phyloP scores from a whole-genome alignment of 805 yeast species.

The Naumovozyma baii region DNA sequence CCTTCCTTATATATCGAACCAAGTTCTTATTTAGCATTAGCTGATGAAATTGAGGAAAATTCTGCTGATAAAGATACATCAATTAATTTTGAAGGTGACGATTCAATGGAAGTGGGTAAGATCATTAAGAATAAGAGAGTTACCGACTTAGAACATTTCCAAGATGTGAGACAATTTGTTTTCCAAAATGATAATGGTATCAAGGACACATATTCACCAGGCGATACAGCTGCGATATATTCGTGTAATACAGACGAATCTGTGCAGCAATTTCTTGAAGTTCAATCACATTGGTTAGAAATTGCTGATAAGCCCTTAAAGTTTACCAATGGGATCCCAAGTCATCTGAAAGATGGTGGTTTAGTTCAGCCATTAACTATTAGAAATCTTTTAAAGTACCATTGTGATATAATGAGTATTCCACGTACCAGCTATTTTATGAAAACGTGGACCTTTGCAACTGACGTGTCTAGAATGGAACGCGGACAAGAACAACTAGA shows the following conservation, averaged over 20 bases:
- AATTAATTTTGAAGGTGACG: slow-evolving; percentile 13
- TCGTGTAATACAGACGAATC: slow-evolving; percentile 59
- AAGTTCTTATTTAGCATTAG: slow-evolving; percentile 13
- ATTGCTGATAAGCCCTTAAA: slow-evolving; percentile 49
- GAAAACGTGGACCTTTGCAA: slow-evolving; percentile 63
- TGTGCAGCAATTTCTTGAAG: slow-evolving; percentile 54
- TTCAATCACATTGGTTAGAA: slow-evolving; percentile 61
- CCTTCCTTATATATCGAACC: slow-evolving; percentile 24
- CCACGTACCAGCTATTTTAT: slow-evolving; percentile 80
- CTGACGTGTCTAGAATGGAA: slow-evolving; percentile 33
- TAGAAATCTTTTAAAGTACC: slow-evolving; percentile 62
- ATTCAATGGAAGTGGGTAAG: slow-evolving; percentile 31
- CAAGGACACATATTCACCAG: slow-evolving; percentile 45
- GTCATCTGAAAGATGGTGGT: slow-evolving; percentile 45
- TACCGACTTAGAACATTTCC: slow-evolving; percentile 69
- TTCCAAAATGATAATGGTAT: slow-evolving; percentile 27
- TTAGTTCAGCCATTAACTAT: slow-evolving; percentile 54
- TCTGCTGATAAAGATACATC: background rate
- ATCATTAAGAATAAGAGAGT: slow-evolving; percentile 48
- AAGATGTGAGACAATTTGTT: slow-evolving; percentile 67
- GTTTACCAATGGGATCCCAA: slow-evolving; percentile 21
- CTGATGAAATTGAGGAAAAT: background rate
- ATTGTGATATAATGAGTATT: slow-evolving; percentile 70
- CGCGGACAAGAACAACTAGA: slow-evolving; percentile 30
- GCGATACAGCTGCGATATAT: slow-evolving; percentile 71